Evolutionary conservation across 495 filamentous ascomycete genomes (phyloP), one percentile per base, ranked within the genome.

Genomic region (Delitschia confertaspora): DNA sequence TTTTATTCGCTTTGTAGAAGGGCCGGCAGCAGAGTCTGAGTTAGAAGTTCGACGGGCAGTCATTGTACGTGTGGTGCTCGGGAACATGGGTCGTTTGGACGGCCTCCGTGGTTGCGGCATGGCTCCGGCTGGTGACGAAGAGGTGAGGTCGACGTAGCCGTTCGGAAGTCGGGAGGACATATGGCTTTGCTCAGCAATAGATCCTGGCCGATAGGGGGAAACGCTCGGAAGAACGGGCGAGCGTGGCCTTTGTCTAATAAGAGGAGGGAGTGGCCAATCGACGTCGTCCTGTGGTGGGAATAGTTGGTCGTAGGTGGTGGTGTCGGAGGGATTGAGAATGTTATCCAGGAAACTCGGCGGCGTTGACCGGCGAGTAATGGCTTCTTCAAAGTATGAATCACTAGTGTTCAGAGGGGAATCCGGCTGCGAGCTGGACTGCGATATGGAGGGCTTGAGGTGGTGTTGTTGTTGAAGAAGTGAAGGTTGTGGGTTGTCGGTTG

Each of bases 91-190:
- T 37, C 19, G 48, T 29, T 19, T 55, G 37, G 48, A 54, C 45
- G 13, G 18, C 9, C 13, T 44, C 38, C 19, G 51, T 45, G 3
- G 57, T 42, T 33, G 55, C 48, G 9, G 49, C 42, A 18, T 58
- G 53, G 10, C 33, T 33, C n/a, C n/a, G n/a, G n/a, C n/a, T n/a
- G n/a, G n/a, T n/a, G n/a, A n/a, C n/a, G n/a, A n/a, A n/a, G n/a
- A n/a, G 13, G 62, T 65, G 5, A 65, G 58, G 45, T 65, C 62
- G 22, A 65, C 60, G 42, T 61, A 61, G 33, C 49, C 49, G 33
- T 47, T 45, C 10, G 42, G 47, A 17, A 47, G 47, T 19, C 47
- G 52, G 9, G 47, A 11, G 16, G 49, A 13, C 5, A 34, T 34
- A 4, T 14, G 10, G 10, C n/a, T n/a, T n/a, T n/a, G n/a, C n/a